Evolutionary conservation across 192 early-diverging fungal genomes (phyloP).

Genomic region (Podila minutissima): DNA sequence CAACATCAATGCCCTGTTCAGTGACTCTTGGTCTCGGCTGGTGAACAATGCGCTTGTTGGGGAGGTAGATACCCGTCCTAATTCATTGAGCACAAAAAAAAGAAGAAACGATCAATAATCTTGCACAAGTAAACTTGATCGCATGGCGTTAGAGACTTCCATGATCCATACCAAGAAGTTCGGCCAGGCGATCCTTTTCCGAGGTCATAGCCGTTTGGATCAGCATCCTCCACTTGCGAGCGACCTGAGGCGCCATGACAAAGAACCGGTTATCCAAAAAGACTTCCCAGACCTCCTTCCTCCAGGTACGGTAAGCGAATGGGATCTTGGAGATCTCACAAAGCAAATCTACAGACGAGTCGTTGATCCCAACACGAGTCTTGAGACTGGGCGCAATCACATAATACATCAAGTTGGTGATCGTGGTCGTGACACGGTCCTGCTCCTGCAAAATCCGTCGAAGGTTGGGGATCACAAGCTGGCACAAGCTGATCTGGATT

Average conservation of each 20-base stretch:
- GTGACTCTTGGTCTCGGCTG: conserved; percentile 83
- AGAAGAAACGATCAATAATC: background rate
- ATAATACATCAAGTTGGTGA: conserved; percentile 86
- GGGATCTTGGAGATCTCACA: conserved; percentile 70
- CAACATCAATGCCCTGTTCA: conserved; percentile 70
- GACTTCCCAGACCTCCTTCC: conserved; percentile 82
- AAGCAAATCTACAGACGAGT: conserved; percentile 65
- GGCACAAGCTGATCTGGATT: conserved; percentile 59
- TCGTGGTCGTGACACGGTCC: conserved; percentile 69
- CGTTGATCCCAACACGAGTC: conserved; percentile 50
- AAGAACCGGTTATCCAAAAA: conserved; percentile 80
- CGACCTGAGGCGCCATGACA: conserved; percentile 61
- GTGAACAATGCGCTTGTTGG: conserved; percentile 81
- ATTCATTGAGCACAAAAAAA: background rate
- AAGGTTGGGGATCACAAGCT: conserved; percentile 72
- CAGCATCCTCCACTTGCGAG: conserved; percentile 74
- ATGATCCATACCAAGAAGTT: conserved; percentile 66
- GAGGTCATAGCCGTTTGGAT: conserved; percentile 73
- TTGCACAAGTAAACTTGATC: background rate
- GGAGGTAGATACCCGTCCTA: conserved; percentile 74
- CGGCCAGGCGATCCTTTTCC: conserved; percentile 82
- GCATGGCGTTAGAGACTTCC: background rate
- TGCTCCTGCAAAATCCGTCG: conserved; percentile 77
- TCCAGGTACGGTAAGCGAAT: conserved; percentile 70
- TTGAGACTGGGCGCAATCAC: conserved; percentile 76